These are phyloP conservation scores for Ophiocordyceps camponoti-leonardi DNA, from an alignment of 2,329 filamentous ascomycete species.

Conservation along the genomic window DNA sequence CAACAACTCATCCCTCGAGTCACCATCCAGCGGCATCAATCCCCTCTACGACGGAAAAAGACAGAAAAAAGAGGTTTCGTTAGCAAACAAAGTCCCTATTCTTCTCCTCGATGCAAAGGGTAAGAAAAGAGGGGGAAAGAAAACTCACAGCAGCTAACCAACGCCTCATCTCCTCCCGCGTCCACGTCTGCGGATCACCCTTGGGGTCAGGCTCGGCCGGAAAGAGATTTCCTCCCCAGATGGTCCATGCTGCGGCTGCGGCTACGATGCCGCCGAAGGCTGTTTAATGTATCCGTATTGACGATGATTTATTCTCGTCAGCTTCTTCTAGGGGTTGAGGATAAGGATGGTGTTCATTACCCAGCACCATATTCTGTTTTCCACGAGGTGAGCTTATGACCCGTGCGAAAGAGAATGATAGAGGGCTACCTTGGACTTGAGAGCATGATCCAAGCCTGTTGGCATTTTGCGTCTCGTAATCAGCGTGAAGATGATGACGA, in stretches of 20 bases:
- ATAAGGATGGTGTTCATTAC: too few relatives aligned
- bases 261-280: conserved; percentile 71
- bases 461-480: conserved; percentile 34
- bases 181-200: conserved; percentile 58
- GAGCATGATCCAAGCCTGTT: conserved; percentile 48
- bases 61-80: neutral
- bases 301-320: too few relatives aligned
- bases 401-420: too few relatives aligned
- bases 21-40: conserved; percentile 23
- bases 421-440: conserved; percentile 60
- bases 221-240: conserved; percentile 77
- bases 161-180: conserved; percentile 56
- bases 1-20: conserved; percentile 27
- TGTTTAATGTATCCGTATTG: too few relatives aligned
- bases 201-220: conserved; percentile 59
- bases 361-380: conserved; percentile 48
- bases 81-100: neutral
- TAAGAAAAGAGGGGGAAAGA: too few relatives aligned
- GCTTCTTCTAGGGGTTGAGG: too few relatives aligned
- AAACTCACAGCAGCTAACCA: conserved; percentile 65
- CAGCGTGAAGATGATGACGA: neutral
- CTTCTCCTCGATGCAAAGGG: too few relatives aligned
- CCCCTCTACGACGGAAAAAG: conserved; percentile 20
- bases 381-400: neutral
- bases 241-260: conserved; percentile 65